A percentile compares a stretch with the other conserved stretches of the same genome.
These are phyloP conservation scores for Iberis amara DNA, from an alignment of 441 rosid genomes.

Conservation along the genomic window DNA sequence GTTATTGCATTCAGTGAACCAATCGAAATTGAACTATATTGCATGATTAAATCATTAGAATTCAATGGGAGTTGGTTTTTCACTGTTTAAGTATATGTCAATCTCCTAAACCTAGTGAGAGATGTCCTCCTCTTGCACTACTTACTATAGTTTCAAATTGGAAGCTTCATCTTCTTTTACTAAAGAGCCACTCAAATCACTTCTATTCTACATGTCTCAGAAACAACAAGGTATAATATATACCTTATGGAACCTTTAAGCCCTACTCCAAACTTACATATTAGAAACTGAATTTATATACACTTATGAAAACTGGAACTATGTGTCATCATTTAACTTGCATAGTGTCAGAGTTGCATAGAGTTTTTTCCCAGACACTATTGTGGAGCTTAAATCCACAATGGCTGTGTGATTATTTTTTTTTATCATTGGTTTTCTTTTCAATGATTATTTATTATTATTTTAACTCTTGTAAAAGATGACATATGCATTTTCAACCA, in stretches of 20 bases:
- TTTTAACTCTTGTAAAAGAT: too few species aligned
- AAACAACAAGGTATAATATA: conserved; percentile 75
- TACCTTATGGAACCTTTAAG: conserved; percentile 20
- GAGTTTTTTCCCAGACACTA: not conserved
- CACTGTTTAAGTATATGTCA: conserved; percentile 43
- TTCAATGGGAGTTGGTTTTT: too few species aligned
- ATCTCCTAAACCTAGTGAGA: conserved; percentile 74
- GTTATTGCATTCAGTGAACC: too few species aligned
- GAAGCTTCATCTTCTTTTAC: conserved; percentile 47
- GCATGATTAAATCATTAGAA: too few species aligned
- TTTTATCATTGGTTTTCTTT: too few species aligned
- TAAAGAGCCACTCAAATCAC: conserved; percentile 52
- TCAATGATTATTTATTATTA: too few species aligned
- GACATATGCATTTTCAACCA: too few species aligned
- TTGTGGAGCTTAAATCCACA: too few species aligned
- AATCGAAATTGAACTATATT: too few species aligned
- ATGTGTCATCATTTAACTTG: not conserved
- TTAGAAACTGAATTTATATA: not conserved
- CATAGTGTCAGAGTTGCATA: conserved; percentile 11
- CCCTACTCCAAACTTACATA: conserved; percentile 3
- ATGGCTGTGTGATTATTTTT: too few species aligned
- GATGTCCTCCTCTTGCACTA: conserved; percentile 91
- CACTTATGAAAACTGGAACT: not conserved
- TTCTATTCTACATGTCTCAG: conserved; percentile 74
- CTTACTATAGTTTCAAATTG: conserved; percentile 92